Percentiles rank a stretch among this genome's conserved stretches.
Evolutionary conservation across 2,329 filamentous ascomycete genomes (phyloP).

Genomic region (Fusarium lyarnte): DNA sequence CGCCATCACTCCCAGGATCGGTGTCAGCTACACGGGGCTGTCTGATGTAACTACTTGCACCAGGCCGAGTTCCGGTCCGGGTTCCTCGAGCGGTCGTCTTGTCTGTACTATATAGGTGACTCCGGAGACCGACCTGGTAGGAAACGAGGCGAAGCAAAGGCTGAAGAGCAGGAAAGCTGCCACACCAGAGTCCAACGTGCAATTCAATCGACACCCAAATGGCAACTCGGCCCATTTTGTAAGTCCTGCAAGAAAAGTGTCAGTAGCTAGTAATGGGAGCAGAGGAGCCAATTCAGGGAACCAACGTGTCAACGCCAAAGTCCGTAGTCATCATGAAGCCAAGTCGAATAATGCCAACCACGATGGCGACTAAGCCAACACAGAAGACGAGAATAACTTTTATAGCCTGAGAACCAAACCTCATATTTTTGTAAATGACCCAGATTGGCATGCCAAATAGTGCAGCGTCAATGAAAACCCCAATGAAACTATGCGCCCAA

Average conservation of each 20-base stretch:
- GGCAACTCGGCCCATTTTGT: neutral
- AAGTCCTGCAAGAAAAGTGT: fast-evolving
- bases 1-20: neutral
- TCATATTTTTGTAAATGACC: neutral
- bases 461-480: neutral
- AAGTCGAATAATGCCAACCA: neutral
- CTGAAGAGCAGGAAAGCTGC: neutral
- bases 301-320: neutral
- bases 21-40: fast-evolving
- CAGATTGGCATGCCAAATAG: neutral
- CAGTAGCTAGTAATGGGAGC: fast-evolving
- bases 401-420: neutral
- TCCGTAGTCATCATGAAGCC: neutral
- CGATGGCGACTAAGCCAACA: neutral
- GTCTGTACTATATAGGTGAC: neutral
- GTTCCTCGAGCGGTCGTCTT: neutral
- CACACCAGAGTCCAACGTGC: neutral
- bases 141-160: neutral
- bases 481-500: neutral
- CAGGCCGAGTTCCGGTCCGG: neutral
- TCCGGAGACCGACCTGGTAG: neutral
- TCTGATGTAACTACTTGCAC: neutral
- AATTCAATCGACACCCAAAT: neutral
- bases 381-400: neutral
- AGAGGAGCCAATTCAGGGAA: fast-evolving